phyloP scores from a whole-genome alignment of 148 eudicot genomes.

The Spergularia bocconei region DNA sequence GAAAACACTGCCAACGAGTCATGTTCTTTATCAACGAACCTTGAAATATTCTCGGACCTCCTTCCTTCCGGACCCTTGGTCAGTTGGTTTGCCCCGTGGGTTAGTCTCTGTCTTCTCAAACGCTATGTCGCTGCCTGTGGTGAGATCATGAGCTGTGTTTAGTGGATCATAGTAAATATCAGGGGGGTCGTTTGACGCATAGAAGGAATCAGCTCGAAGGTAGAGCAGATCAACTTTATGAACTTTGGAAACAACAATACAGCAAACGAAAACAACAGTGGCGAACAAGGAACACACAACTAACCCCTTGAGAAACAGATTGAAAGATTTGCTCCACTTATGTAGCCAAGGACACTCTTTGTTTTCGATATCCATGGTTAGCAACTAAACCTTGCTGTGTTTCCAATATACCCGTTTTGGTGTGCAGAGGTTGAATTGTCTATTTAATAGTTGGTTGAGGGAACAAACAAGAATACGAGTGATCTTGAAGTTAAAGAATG shows the following conservation, averaged over 20 bases:
- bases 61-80: not conserved
- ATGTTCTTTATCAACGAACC: not conserved
- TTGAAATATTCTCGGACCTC: not conserved
- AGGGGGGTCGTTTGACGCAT: slow-evolving; percentile 14
- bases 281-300: not conserved
- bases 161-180: slow-evolving; percentile 8
- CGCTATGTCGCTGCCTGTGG: not conserved
- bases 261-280: not conserved
- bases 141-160: not conserved
- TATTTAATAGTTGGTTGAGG: slow-evolving; percentile 10
- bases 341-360: not conserved
- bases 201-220: slow-evolving; percentile 25
- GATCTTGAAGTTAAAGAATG: slow-evolving; percentile 10
- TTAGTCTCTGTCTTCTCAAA: not conserved
- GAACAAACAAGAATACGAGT: slow-evolving; percentile 2
- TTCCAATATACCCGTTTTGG: not conserved
- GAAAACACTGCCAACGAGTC: not conserved
- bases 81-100: not conserved
- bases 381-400: slow-evolving; percentile 2
- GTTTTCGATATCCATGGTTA: slow-evolving; percentile 12
- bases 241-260: not conserved
- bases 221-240: slow-evolving; percentile 4
- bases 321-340: not conserved
- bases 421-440: slow-evolving; percentile 1
- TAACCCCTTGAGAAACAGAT: not conserved